Percentiles rank a stretch among this genome's conserved stretches.
These are phyloP conservation scores for Boletus rubescentipes DNA, from an alignment of 768 basidiomycete species.

Conservation along the genomic window DNA sequence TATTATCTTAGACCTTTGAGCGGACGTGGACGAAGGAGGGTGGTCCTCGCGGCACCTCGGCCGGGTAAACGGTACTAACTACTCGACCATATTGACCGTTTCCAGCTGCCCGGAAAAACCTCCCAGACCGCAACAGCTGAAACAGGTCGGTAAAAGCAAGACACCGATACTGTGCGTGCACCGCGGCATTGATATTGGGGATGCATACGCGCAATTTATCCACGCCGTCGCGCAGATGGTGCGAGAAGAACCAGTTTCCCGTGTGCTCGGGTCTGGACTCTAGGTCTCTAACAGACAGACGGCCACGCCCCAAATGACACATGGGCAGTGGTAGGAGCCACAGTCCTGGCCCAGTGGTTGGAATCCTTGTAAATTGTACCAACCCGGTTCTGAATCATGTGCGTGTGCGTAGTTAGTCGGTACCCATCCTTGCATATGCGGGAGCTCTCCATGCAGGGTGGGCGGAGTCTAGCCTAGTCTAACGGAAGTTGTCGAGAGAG, in stretches of 20 bases:
- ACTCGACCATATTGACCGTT: slow-evolving; percentile 24
- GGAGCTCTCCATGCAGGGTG: no score
- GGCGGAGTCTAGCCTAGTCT: no score
- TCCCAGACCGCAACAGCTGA: slow-evolving; percentile 31
- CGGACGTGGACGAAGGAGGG: slow-evolving; percentile 1
- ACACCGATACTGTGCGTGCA: slow-evolving; percentile 35
- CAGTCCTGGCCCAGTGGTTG: no score
- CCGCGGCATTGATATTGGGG: slow-evolving; percentile 44
- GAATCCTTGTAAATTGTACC: no score
- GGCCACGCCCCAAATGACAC: slow-evolving; percentile 44
- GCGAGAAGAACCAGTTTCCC: slow-evolving; percentile 46
- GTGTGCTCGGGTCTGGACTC: slow-evolving; percentile 45
- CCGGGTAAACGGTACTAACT: slow-evolving; percentile 22
- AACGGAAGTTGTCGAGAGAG: no score
- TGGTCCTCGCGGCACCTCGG: slow-evolving; percentile 11
- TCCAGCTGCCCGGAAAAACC: slow-evolving; percentile 12
- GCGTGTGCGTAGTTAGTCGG: no score
- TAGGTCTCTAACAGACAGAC: no score
- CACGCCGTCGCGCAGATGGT: slow-evolving; percentile 26
- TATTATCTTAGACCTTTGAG: background rate
- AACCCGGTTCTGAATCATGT: no score
- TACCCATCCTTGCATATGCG: no score
- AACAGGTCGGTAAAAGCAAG: slow-evolving; percentile 45
- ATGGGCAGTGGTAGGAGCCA: no score
- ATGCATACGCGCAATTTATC: background rate